Percentiles rank a stretch among this genome's conserved stretches.
Evolutionary conservation across 192 early-diverging fungal species (phyloP).

Genomic region (Coemansia sp.): DNA sequence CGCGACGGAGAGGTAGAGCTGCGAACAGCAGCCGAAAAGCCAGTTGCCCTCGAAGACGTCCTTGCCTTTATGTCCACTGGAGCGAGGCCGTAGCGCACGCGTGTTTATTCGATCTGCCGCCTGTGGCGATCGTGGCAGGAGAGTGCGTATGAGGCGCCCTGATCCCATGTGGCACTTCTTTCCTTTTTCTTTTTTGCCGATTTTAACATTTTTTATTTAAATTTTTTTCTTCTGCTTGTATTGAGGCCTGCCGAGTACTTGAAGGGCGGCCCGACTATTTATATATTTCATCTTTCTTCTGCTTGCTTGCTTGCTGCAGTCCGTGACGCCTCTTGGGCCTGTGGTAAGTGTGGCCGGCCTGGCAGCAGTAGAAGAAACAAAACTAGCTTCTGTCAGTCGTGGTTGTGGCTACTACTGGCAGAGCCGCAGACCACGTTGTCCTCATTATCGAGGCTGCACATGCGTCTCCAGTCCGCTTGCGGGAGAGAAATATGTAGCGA

Average conservation of each 20-base stretch:
- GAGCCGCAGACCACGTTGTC: too few species aligned
- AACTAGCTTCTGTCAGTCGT: too few species aligned
- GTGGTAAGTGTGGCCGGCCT: background rate
- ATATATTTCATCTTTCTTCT: too few species aligned
- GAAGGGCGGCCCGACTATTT: too few species aligned
- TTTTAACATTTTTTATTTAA: too few species aligned
- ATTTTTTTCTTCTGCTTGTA: too few species aligned
- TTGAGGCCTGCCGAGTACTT: too few species aligned
- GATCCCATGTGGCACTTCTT: background rate
- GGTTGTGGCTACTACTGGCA: too few species aligned
- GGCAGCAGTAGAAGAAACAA: background rate
- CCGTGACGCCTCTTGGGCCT: background rate
- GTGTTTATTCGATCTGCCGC: too few species aligned
- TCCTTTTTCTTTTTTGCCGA: background rate
- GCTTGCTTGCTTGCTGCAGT: background rate
- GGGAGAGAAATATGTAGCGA: too few species aligned
- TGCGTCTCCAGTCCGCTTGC: too few species aligned
- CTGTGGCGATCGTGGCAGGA: background rate
- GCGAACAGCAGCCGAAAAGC: background rate
- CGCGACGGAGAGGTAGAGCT: background rate
- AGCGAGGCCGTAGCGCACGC: conserved; percentile 4
- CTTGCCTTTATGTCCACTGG: conserved; percentile 50
- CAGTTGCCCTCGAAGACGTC: conserved; percentile 39
- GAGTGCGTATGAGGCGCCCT: background rate
- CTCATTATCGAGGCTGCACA: too few species aligned